Evolutionary conservation across 371 early-diverging fungal genomes (phyloP).

Genomic region (Mortierella sp.): DNA sequence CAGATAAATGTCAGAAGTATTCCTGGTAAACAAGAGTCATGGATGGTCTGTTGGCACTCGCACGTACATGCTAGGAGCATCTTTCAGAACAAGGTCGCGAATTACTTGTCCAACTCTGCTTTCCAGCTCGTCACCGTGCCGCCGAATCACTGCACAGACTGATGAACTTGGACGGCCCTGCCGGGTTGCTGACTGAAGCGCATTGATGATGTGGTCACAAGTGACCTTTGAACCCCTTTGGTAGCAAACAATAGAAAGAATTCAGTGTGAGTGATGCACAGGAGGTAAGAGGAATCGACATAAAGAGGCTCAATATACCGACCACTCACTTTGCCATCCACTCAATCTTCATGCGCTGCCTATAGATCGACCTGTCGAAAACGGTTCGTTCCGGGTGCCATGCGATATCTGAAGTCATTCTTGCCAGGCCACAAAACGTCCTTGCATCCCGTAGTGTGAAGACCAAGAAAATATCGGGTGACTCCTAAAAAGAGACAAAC

Average conservation of each 20-base stretch:
- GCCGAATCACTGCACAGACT: conserved; percentile 14
- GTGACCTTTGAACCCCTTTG: neutral
- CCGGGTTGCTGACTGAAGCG: conserved; percentile 8
- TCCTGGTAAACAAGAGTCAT: no score
- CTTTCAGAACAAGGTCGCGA: conserved; percentile 5
- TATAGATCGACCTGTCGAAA: conserved; percentile 20
- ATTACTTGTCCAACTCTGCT: conserved; percentile 5
- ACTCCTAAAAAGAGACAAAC: conserved; percentile 4
- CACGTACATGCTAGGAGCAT: neutral
- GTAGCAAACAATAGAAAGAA: neutral
- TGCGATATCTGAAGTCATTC: conserved; percentile 29
- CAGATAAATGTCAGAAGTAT: no score
- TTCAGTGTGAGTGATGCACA: no score
- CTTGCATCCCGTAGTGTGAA: conserved; percentile 19
- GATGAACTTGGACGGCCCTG: conserved; percentile 2
- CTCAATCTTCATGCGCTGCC: conserved; percentile 20
- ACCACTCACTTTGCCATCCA: conserved; percentile 25
- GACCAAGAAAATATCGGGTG: conserved; percentile 7
- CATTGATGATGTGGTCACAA: neutral
- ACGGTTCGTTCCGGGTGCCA: conserved; percentile 26
- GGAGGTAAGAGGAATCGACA: no score
- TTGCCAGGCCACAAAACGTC: conserved; percentile 27
- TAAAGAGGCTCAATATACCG: no score
- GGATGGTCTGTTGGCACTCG: no score
- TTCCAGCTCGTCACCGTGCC: conserved; percentile 20